phyloP scores from a whole-genome alignment of 257 asterid genomes.

The Avicennia marina region DNA sequence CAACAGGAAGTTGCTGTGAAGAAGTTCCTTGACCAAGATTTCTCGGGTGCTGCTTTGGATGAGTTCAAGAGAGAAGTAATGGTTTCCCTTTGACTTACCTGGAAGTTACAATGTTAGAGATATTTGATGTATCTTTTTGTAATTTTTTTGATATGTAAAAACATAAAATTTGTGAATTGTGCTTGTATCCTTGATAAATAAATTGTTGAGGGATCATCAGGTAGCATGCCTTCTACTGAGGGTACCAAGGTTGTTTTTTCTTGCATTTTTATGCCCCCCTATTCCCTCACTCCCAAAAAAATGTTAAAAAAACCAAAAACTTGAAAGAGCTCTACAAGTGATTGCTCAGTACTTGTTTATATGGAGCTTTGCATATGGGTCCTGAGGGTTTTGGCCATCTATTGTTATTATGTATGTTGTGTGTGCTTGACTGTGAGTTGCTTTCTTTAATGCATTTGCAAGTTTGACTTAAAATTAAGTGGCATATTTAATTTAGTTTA shows the following conservation, averaged over 20 bases:
- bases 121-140: conserved; percentile 3
- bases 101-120: conserved; percentile 13
- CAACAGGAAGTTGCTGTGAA: conserved; percentile 97
- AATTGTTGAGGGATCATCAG: background rate
- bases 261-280: background rate
- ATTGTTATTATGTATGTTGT: background rate
- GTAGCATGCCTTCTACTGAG: conserved; percentile 6
- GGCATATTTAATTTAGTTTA: too few relatives aligned
- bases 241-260: background rate
- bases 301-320: background rate
- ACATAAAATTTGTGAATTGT: background rate
- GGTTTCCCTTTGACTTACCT: conserved; percentile 16
- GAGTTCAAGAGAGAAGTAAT: conserved; percentile 98
- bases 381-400: background rate
- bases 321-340: background rate
- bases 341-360: background rate
- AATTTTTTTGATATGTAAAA: conserved; percentile 11
- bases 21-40: conserved; percentile 99
- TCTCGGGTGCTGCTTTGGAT: conserved; percentile 98
- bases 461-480: background rate
- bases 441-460: conserved; percentile 1
- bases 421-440: conserved; percentile 4
- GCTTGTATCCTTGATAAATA: background rate
- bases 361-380: background rate
- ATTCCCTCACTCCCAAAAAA: background rate